These are phyloP conservation scores for Boletus pseudopeckii DNA, from an alignment of 768 basidiomycete species.

Conservation along the genomic window DNA sequence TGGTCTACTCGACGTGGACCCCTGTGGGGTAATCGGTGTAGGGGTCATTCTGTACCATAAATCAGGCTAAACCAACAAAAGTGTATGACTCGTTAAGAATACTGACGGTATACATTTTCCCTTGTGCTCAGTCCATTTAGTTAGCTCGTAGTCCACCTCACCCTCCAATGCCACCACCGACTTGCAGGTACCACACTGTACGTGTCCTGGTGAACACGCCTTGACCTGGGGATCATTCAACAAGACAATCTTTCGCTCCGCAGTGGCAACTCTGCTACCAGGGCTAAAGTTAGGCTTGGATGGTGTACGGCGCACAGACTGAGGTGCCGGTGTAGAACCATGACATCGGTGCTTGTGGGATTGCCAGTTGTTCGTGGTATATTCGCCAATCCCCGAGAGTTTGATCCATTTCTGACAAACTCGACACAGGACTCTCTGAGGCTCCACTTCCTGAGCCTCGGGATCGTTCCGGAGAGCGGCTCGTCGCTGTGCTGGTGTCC, in stretches of 20 bases:
- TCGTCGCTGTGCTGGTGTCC: conserved; percentile 43
- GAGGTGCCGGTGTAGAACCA: conserved; percentile 35
- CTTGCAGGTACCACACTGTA: conserved; percentile 54
- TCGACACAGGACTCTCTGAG: conserved; percentile 53
- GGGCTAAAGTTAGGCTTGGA: conserved; percentile 38
- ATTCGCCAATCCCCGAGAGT: conserved; percentile 39
- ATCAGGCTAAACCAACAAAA: neutral
- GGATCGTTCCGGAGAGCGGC: conserved; percentile 53
- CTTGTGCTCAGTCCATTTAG: conserved; percentile 65
- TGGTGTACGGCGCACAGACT: conserved; percentile 18
- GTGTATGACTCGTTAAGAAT: neutral
- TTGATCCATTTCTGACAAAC: conserved; percentile 63
- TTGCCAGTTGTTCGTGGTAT: conserved; percentile 52
- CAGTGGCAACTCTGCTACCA: conserved; percentile 55
- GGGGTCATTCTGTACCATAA: conserved; percentile 14
- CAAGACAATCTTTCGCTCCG: conserved; percentile 58
- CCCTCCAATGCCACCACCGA: conserved; percentile 42
- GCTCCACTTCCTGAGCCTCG: conserved; percentile 46
- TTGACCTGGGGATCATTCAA: conserved; percentile 64
- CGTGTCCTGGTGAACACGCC: conserved; percentile 40
- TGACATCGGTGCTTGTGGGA: conserved; percentile 48
- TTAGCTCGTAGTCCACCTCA: conserved; percentile 56
- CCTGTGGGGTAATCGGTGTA: conserved; percentile 22
- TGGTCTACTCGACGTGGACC: conserved; percentile 10
- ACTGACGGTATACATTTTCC: conserved; percentile 42